Base-by-base conservation (phyloP, 1,284 basidiomycete genomes). In the Ceratobasidium sp. region DNA sequence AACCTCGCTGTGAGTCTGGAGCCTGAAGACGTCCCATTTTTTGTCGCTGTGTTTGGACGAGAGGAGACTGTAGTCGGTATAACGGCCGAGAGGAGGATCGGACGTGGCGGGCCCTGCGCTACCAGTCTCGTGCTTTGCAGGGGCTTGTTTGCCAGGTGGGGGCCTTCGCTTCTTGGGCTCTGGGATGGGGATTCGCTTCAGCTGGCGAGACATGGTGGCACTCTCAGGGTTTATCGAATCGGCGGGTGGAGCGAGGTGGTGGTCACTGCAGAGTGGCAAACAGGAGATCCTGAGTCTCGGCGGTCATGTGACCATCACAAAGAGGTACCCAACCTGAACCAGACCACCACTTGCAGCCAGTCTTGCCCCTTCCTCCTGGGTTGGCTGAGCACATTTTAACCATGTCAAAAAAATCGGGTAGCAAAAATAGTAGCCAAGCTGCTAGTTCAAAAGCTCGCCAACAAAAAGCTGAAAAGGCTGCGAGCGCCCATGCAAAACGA, bases 21-120 rank as follows among this genome's bases (percentile, higher is more conserved):
- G 67, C 23, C 58, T 64, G 43, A 73, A 71, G 5, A 75, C 58
- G 46, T 73, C 60, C 83, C 92, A 93, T 79, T 90, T 92, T 91
- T 91, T 93, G 46, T 89, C 91, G 78, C 91, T 90, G 77, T 89
- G 85, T 23, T 87, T 86, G 45, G 90, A 89, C 3, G 91, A 92
- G 80, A 92, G 85, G 77, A 93, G 85, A 77, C 85, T 86, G 82
- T 86, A 93, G 79, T 93, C 92, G 45, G 70, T 58, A 52, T 62
- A 77, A 10, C 30, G 18, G 10, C 73, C 74, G 0, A 73, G 41
- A 34, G 73, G 73, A 6, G 39, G 23, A 46, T 65, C 52, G 26
- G 61, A 50, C 48, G 58, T 45, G 52, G 58, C 71, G 28, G 72
- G 72, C 43, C 43, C 43, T 21, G 62, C 39, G 23, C 34, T 32